Percentiles rank a stretch among this genome's conserved stretches.
Conservation (phyloP, 306 rosid genomes). For the Glycine soja region DNA sequence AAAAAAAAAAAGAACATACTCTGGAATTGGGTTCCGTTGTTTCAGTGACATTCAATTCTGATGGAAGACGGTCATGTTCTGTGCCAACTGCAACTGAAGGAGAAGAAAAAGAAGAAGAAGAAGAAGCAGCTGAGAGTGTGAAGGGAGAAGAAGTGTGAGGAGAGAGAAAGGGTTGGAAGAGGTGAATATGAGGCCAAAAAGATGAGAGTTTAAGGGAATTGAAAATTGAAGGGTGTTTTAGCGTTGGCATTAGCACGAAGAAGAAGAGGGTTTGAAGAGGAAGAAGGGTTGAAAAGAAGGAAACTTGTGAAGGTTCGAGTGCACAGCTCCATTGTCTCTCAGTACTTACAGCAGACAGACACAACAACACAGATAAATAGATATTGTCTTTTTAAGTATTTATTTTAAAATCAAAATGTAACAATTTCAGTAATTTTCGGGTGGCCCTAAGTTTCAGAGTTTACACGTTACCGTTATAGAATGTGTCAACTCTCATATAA, state of each 20-base stretch:
- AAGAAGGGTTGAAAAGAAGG: slow-evolving; percentile 46
- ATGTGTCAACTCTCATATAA: too few relatives aligned
- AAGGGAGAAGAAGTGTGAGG: slow-evolving; percentile 49
- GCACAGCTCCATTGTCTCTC: slow-evolving; percentile 68
- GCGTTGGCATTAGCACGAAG: slow-evolving; percentile 26
- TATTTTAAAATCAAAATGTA: background rate
- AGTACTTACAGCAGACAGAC: too few relatives aligned
- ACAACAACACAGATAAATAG: slow-evolving; percentile 28
- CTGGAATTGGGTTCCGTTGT: slow-evolving; percentile 73
- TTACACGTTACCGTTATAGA: too few relatives aligned
- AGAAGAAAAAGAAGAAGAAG: slow-evolving; percentile 49
- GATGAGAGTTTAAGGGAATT: slow-evolving; percentile 42
- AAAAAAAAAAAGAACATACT: slow-evolving; percentile 46
- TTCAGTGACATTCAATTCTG: slow-evolving; percentile 66
- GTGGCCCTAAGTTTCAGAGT: background rate
- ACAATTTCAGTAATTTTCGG: background rate
- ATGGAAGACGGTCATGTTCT: slow-evolving; percentile 69
- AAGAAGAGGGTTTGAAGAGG: slow-evolving; percentile 34
- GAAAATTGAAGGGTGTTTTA: slow-evolving; percentile 25
- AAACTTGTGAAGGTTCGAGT: slow-evolving; percentile 50
- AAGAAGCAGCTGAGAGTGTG: slow-evolving; percentile 55
- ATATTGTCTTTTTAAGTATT: slow-evolving; percentile 5
- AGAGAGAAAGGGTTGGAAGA: slow-evolving; percentile 35
- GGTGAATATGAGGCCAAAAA: slow-evolving; percentile 52
- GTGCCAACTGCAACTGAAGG: slow-evolving; percentile 54